Evolutionary conservation across 208 protist genomes (phyloP), one percentile per base, ranked within the genome.

Genomic region (Phytomonas serpens): DNA sequence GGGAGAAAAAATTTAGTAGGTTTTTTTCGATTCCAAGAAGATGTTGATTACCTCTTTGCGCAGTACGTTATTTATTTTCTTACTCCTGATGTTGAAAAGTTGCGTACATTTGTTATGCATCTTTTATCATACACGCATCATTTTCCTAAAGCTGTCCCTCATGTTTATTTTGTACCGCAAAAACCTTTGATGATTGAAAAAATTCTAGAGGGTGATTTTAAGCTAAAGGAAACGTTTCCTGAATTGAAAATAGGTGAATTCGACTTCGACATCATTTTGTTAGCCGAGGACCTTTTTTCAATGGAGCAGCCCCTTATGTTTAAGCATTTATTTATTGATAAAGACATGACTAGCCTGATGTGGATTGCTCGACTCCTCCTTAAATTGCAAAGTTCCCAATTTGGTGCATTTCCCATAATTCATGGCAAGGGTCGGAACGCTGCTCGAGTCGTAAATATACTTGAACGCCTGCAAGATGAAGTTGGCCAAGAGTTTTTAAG

Each of bases 311-410:
- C 83, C 14, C 42, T 76, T 3, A 36, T 83, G 11, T 97, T 96
- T 76, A 87, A 83, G 47, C 77, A 88, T 0, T 75, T 96, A n/a
- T 84, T 84, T 65, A 73, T 79, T 11, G 86, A 93, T 76, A 88
- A 87, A 29, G 88, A 97, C 68, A 74, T 86, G 27, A 83, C 87
- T 19, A 68, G 77, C 13, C 75, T 95, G 7, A 71, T 80, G 9
- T 92, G 84, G 84, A 86, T 90, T 67, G 87, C 93, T 29, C 74
- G 85, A 40, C 79, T 87, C 29, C 34, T 97, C 27, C 67, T 97
- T 34, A 97, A 97, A 69, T 75, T 97, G 57, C 89, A 97, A 67
- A 90, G 85, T 2, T 79, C 82, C 16, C 78, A 73, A 16, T 87
- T 89, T 66, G 89, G 89, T 19, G 36, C 79, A 7, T 84, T 93